Conservation (phyloP, 768 basidiomycete species). For the Boletus huronensis region DNA sequence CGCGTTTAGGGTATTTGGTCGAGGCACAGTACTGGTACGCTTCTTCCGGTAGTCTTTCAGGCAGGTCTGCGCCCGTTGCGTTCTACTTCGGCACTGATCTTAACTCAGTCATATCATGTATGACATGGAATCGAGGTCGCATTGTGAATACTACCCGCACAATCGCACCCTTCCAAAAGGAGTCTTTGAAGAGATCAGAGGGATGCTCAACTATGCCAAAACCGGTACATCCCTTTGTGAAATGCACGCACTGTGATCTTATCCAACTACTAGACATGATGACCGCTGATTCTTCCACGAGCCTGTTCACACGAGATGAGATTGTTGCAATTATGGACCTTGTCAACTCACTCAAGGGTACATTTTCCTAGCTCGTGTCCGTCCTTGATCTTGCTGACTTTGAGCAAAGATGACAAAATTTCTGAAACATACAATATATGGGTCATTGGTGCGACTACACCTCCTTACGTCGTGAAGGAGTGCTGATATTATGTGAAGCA, state of each 20-base stretch:
- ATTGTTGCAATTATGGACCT: constrained; percentile 13
- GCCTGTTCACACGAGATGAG: constrained; percentile 12
- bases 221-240: constrained; percentile 3
- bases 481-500: constrained; percentile 6
- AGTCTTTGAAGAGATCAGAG: constrained; percentile 10
- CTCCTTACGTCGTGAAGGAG: not conserved
- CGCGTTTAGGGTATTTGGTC: constrained; percentile 7
- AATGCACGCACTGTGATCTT: not conserved
- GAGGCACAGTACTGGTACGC: constrained; percentile 15
- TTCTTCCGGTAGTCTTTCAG: no score
- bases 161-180: not conserved
- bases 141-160: constrained; percentile 17
- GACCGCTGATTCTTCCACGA: constrained; percentile 17
- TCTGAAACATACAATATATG: constrained; percentile 6
- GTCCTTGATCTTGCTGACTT: not conserved
- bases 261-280: constrained; percentile 6
- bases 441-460: constrained; percentile 6
- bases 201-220: constrained; percentile 17
- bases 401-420: constrained; percentile 1
- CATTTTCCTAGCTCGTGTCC: fast-evolving
- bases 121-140: constrained; percentile 12
- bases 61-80: no score
- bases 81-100: no score
- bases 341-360: constrained; percentile 14
- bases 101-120: no score